Conservation (phyloP, 352 stramenopile species). For the Hyphochytrium catenoides region DNA sequence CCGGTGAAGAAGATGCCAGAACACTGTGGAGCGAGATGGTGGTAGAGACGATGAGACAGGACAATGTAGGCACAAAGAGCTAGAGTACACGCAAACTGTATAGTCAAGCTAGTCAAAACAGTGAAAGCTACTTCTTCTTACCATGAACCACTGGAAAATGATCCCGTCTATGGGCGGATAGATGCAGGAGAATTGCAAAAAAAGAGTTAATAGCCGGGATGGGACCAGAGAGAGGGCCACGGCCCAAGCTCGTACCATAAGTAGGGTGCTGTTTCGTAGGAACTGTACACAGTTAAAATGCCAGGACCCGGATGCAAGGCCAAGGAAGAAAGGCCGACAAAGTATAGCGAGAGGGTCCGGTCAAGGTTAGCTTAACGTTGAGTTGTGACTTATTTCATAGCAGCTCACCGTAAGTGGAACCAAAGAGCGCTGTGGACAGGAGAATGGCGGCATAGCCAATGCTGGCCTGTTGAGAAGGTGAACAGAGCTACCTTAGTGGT, state of each 20-base stretch:
- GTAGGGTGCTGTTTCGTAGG: slow-evolving; percentile 48
- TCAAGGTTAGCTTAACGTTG: too few relatives aligned
- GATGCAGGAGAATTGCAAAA: neutral
- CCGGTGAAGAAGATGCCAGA: slow-evolving; percentile 54
- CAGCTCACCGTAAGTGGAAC: too few relatives aligned
- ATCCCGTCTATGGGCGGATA: slow-evolving; percentile 26
- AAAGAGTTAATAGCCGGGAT: neutral
- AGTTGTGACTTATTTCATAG: too few relatives aligned
- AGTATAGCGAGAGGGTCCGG: too few relatives aligned
- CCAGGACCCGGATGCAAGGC: too few relatives aligned
- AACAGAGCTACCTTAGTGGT: too few relatives aligned
- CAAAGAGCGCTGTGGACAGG: too few relatives aligned
- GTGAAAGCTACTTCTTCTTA: slow-evolving; percentile 5
- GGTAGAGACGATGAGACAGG: slow-evolving; percentile 4
- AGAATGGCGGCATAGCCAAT: too few relatives aligned
- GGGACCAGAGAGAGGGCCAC: too few relatives aligned
- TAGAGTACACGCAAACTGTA: neutral
- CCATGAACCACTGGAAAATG: slow-evolving; percentile 69
- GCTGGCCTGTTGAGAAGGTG: too few relatives aligned
- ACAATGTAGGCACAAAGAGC: neutral
- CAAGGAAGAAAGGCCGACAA: too few relatives aligned
- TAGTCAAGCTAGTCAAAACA: neutral
- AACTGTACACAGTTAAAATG: too few relatives aligned
- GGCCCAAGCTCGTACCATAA: slow-evolving; percentile 43
- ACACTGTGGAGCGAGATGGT: slow-evolving; percentile 16